phyloP scores from a whole-genome alignment of 345 rosid genomes.

The Barbarea vulgaris region DNA sequence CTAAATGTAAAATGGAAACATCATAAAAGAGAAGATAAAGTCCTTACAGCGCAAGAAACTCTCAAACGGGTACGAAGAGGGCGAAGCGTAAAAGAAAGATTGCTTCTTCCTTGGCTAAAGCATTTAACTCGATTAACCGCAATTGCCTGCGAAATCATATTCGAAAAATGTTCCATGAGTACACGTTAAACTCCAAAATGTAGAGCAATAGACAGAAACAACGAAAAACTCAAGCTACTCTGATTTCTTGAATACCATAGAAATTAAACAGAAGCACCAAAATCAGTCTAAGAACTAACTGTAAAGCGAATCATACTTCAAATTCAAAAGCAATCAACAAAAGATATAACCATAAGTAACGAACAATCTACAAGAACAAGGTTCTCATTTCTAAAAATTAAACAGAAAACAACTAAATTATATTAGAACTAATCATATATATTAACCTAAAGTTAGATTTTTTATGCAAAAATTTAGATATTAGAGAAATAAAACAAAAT shows the following conservation, averaged over 20 bases:
- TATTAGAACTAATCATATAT: not conserved
- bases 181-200: not conserved
- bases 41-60: conserved; percentile 59
- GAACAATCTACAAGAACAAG: not conserved
- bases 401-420: not conserved
- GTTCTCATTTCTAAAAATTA: not conserved
- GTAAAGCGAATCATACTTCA: not conserved
- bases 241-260: too few relatives aligned
- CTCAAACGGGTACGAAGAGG: conserved; percentile 43
- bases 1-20: not conserved
- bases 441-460: not conserved
- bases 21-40: not conserved
- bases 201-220: not conserved
- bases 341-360: not conserved
- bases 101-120: conserved; percentile 44
- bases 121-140: conserved; percentile 32
- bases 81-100: conserved; percentile 41
- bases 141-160: conserved; percentile 41
- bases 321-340: not conserved
- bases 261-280: too few relatives aligned
- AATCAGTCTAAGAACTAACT: too few relatives aligned
- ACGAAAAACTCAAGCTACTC: not conserved
- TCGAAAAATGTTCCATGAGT: not conserved
- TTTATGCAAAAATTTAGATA: not conserved
- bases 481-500: not conserved